Evolutionary conservation across 805 yeast species (phyloP).

Genomic region (Saturnispora quitensis): DNA sequence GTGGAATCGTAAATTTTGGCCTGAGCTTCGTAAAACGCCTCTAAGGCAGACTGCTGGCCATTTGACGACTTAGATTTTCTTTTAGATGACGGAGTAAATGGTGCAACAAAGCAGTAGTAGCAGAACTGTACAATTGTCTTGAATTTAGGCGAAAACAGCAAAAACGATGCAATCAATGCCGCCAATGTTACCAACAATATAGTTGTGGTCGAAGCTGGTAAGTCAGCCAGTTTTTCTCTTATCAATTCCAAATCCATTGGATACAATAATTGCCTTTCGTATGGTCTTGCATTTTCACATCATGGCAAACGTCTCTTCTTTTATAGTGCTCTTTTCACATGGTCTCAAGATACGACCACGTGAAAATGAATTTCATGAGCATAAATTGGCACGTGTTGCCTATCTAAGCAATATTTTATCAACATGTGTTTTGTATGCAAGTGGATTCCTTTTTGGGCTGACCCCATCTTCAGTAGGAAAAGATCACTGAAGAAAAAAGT

Average conservation of each 20-base stretch:
- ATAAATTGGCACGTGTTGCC: not conserved
- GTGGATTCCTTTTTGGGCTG: not conserved
- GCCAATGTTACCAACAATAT: not conserved
- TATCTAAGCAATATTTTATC: not conserved
- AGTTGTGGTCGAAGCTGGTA: conserved; percentile 7
- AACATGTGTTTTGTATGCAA: not conserved
- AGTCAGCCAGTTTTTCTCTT: not conserved
- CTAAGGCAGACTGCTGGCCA: conserved; percentile 54
- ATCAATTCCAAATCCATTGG: not conserved
- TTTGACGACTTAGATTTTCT: conserved; percentile 20
- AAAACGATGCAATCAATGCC: not conserved
- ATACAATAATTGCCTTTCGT: not conserved
- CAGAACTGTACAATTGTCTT: conserved; percentile 26
- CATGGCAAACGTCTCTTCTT: not conserved
- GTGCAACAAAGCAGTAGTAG: conserved; percentile 52
- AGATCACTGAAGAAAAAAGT: not conserved
- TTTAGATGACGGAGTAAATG: conserved; percentile 33
- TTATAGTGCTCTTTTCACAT: not conserved
- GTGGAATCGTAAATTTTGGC: conserved; percentile 72
- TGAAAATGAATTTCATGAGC: not conserved
- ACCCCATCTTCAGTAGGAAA: not conserved
- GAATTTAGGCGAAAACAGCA: conserved; percentile 11
- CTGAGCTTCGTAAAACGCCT: conserved; percentile 65
- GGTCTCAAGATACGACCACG: not conserved
- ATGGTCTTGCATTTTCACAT: not conserved